Base-by-base conservation (phyloP, 768 basidiomycete genomes). In the Leucosporidium yakuticum region DNA sequence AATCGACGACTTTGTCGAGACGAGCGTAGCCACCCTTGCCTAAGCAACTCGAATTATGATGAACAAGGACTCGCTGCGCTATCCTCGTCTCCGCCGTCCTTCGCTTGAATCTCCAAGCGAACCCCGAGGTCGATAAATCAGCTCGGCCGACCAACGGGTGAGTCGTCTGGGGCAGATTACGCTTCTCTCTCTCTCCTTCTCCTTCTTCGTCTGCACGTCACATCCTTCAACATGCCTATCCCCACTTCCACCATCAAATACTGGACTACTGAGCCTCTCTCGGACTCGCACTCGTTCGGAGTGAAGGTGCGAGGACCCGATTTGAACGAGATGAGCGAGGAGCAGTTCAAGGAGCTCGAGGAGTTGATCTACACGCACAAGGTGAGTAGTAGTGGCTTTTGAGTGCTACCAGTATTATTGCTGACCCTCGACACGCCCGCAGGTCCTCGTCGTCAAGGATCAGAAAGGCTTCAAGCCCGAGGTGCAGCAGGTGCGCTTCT, bases 1-100 rank as follows among this genome's bases (percentile, higher is more conserved):
- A n/a, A 48, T 74, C 19, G 62, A 69, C 4, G 53, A 64, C 44
- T 76, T 76, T 63, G 74, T 76, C 57, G 69, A 73, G 49, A 65
- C 69, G 21, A 53, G 51, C 32, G 29, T 74, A 15, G 73, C 73
- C 2, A 68, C 70, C 60, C 39, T 75, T 29, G 49, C 47, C 5
- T 68, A 25, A 59, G n/a, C 60, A 34, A 62, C 34, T 44, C 14
- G 14, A 34, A 11, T 31, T 17, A 34, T 62, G 17, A 2, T 56
- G 5, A n/a, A 32, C n/a, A n/a, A n/a, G n/a, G n/a, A n/a, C n/a
- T n/a, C n/a, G n/a, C n/a, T n/a, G n/a, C n/a, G n/a, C n/a, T n/a
- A n/a, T 56, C 4, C n/a, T 9, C 21, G 23, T 53, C 49, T 53
- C 6, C n/a, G 51, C 51, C 51, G 23, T 53, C 23, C 3, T 15